A percentile compares a stretch with the other conserved stretches of the same genome.
phyloP scores from a whole-genome alignment of 148 eudicot genomes.

The Arbutus unedo region DNA sequence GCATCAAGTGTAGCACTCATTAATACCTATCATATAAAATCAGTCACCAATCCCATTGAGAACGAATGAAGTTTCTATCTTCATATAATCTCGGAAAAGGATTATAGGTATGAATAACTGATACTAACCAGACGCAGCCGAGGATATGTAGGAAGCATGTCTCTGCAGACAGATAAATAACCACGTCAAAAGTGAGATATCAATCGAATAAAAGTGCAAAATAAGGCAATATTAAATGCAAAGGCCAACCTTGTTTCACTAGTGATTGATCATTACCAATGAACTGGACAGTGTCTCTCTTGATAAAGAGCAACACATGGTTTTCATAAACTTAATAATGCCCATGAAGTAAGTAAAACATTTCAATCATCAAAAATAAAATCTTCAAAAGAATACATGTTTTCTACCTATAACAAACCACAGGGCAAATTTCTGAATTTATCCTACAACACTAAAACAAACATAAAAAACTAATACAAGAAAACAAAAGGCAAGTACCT shows the following conservation, averaged over 20 bases:
- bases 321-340: not conserved
- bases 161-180: conserved; percentile 55
- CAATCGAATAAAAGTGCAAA: not conserved
- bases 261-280: not conserved
- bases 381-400: not conserved
- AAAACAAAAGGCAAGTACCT: conserved; percentile 44
- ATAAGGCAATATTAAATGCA: conserved; percentile 3
- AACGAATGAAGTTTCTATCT: not conserved
- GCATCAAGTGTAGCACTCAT: conserved; percentile 99
- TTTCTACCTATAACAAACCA: not conserved
- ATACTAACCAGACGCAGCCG: conserved; percentile 75
- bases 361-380: not conserved
- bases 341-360: not conserved
- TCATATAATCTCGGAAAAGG: not conserved
- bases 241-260: not conserved
- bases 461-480: not conserved
- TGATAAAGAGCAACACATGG: not conserved
- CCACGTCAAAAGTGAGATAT: conserved; percentile 1
- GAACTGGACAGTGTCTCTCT: not conserved
- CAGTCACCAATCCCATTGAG: conserved; percentile 17
- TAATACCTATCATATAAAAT: conserved; percentile 50
- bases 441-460: not conserved
- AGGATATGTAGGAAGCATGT: conserved; percentile 82
- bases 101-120: not conserved
- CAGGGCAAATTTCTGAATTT: not conserved